phyloP scores from a whole-genome alignment of 371 early-diverging fungal genomes.

The Mortierella sp. region DNA sequence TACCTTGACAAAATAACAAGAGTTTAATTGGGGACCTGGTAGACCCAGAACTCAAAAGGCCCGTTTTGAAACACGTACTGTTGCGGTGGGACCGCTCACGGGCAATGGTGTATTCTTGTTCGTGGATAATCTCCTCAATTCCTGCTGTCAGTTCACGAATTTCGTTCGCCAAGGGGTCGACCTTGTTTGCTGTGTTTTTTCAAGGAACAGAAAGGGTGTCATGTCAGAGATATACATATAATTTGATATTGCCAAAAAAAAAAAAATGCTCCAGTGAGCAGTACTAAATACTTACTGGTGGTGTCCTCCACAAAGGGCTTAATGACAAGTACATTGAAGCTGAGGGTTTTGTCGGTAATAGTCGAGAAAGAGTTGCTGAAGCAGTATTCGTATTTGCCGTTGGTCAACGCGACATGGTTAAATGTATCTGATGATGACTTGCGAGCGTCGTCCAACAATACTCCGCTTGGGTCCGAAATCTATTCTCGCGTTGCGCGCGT shows the following conservation, averaged over 20 bases:
- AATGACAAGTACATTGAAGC: conserved; percentile 61
- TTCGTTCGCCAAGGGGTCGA: conserved; percentile 73
- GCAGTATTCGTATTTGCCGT: conserved; percentile 80
- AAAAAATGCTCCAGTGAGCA: neutral
- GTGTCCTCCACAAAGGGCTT: conserved; percentile 17
- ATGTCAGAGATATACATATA: neutral
- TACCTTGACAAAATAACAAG: neutral
- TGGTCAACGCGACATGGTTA: conserved; percentile 64
- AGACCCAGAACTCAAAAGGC: too few relatives aligned
- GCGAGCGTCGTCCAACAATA: conserved; percentile 59
- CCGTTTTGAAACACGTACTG: conserved; percentile 59
- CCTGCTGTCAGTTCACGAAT: conserved; percentile 75
- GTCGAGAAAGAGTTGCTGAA: conserved; percentile 73
- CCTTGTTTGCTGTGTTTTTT: conserved; percentile 26
- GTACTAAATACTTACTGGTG: neutral
- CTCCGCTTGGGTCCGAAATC: conserved; percentile 68
- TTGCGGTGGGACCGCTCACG: conserved; percentile 77
- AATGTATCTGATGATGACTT: conserved; percentile 65
- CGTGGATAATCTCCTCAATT: conserved; percentile 73
- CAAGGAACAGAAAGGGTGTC: neutral
- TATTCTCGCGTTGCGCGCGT: conserved; percentile 22
- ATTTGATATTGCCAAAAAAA: too few relatives aligned
- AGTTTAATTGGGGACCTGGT: too few relatives aligned
- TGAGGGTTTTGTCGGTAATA: conserved; percentile 64
- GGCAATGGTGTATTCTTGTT: conserved; percentile 77